Base-by-base conservation (phyloP, 2,329 filamentous ascomycete species). In the Escovopsis weberi region DNA sequence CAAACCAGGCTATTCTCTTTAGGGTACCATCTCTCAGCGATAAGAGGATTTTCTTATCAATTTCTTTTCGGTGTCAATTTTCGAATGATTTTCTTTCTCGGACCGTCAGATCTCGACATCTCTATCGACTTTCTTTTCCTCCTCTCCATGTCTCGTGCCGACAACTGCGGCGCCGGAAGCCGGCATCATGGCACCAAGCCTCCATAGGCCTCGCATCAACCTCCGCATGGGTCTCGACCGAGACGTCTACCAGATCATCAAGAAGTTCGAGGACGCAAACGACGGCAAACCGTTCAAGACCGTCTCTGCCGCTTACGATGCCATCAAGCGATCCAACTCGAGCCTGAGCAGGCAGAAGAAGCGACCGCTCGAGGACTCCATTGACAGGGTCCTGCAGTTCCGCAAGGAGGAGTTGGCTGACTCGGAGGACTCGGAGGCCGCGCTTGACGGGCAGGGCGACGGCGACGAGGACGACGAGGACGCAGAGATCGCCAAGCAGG, bases 251-350 rank as follows among this genome's bases (percentile, higher is more conserved):
- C 81, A 85, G 55, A 74, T 91, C 33, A 74, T 93, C 33, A 75
- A 76, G 49, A 91, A 86, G 59, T 69, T 89, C 42, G 72, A 85
- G 43, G 81, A 85, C 46, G 75, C 80, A 41, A 73, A 75, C 40
- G 64, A 70, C 39, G 69, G 69, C 39, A 67, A 66, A 28, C 55
- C 53, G 8, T 60, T 63, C 51, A 59, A 56, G 28, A 78, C 75
- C 1, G 66, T 81, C 4, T 61, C 70, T 2, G 62, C 66, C 2
- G 73, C 93, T 1, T 94, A 91, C 57, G 80, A 87, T 34, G 76
- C 75, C 45, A 86, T 96, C 47, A 85, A 87, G 52, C 66, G 69
- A 40, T 94, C 87, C 12, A 95, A 95, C 58, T 94, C 87, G 0
- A 87, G 82, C 51, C 63, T 96, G 19, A 85, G 84, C 48, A 72